Evolutionary conservation across 73 alveolate genomes (phyloP).

Genomic region (Paramecium sonneborni): DNA sequence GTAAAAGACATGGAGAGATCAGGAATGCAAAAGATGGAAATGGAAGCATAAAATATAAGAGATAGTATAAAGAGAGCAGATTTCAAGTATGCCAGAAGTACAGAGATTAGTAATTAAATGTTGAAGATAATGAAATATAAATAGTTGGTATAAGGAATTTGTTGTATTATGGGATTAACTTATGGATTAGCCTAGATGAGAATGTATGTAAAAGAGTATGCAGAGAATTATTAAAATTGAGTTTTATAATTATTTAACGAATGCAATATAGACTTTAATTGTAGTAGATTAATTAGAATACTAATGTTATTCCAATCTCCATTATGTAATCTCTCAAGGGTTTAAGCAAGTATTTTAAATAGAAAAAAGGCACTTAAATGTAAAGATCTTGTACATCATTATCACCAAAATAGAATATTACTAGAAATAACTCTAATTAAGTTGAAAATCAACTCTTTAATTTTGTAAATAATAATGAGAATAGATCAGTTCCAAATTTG

Average conservation of each 20-base stretch:
- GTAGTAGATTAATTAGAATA: not conserved
- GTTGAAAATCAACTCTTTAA: not conserved
- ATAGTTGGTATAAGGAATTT: not conserved
- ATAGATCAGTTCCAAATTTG: not conserved
- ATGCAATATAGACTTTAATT: not conserved
- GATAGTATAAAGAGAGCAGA: slow-evolving; percentile 3
- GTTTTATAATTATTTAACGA: not conserved
- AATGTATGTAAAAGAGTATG: not conserved
- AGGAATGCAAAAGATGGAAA: not conserved
- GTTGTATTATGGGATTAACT: not conserved
- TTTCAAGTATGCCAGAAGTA: not conserved
- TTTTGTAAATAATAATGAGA: not conserved
- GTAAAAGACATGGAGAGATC: not conserved
- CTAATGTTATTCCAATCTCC: not conserved
- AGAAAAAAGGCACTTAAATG: not conserved
- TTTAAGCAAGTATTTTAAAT: not conserved
- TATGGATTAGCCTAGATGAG: slow-evolving; percentile 23
- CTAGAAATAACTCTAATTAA: not conserved
- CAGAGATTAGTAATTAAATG: slow-evolving; percentile 10
- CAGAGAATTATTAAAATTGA: not conserved
- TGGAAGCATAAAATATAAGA: not conserved
- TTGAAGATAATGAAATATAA: not conserved
- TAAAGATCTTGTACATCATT: not conserved
- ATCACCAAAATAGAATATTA: not conserved
- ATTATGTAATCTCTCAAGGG: not conserved